Evolutionary conservation across 768 basidiomycete genomes (phyloP), one percentile per base, ranked within the genome.

Genomic region (Asterophora lycoperdoides): DNA sequence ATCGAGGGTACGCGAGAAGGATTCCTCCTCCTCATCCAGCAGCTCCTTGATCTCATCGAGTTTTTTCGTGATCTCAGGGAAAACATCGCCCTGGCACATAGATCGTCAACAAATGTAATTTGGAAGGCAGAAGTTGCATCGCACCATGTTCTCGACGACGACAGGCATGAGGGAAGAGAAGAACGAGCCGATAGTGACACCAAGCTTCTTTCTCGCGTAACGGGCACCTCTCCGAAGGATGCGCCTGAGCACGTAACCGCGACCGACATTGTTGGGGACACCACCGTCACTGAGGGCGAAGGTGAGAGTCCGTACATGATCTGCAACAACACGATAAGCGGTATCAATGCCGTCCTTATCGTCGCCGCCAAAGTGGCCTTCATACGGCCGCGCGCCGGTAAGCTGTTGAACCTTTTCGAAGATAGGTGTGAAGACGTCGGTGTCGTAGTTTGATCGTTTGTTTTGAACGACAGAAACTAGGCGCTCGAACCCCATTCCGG

Each of bases 401-500:
- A 99, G 69, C 65, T 92, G 83, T 61, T 88, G 87, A 44, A 99
- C 87, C 67, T 79, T 87, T 32, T 67, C 71, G 62, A 99, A 98
- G 48, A 98, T 85, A 4, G 94, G 94, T 1, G 73, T 64, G 68
- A 99, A 99, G 50, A 96, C 78, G 60, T 99, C 96, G 42, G 96
- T 98, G 65, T 99, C 96, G 69, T 99, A 99, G 70, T 98, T 99
- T 40, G 95, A 98, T 18, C 80, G 74, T 61, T 81, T 87, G 68
- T 92, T 83, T 65, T 99, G 96, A 7, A 98, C 74, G 34, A 88
- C 84, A 13, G 94, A 96, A 20, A 99, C 96, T 23, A 99, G 76
- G 44, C 96, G 90, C 66, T 99, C 96, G 67, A 96, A 99, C 36
- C 96, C 96, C 94, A 99, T 93, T 43, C 96, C 96, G 5, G 96